A percentile compares a stretch with the other conserved stretches of the same genome.
Evolutionary conservation across 2,329 filamentous ascomycete species (phyloP).

Genomic region (Xylariaceae sp.): DNA sequence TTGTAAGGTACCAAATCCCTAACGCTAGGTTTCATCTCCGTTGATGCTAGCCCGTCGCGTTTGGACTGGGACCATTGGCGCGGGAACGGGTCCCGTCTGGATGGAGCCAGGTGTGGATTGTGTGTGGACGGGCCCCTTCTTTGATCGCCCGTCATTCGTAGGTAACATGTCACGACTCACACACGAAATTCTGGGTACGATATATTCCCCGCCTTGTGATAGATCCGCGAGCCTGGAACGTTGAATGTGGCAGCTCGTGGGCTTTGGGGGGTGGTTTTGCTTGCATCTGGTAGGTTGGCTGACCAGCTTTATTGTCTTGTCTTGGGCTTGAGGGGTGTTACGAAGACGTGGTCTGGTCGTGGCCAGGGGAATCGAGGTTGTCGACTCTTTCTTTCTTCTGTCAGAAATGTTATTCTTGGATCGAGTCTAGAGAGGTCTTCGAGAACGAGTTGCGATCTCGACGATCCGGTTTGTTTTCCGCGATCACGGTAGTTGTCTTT

Average conservation of each 20-base stretch:
- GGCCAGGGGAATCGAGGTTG: background rate
- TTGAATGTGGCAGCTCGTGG: background rate
- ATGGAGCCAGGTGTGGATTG: conserved; percentile 3
- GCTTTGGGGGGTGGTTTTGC: no score
- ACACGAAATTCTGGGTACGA: background rate
- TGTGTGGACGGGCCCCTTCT: conserved; percentile 1
- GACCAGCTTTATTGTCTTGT: background rate
- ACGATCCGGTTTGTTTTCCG: no score
- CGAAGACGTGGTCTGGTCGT: background rate
- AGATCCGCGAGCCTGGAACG: background rate
- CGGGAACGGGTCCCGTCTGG: conserved; percentile 7
- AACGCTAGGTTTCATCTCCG: background rate
- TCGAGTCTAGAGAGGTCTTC: no score
- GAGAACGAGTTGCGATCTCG: no score
- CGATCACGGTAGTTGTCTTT: no score
- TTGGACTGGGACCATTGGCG: conserved; percentile 1
- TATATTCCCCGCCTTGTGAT: background rate
- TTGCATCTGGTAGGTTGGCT: background rate
- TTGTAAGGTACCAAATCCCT: no score
- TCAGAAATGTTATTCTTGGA: no score
- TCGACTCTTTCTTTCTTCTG: no score
- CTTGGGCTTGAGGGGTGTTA: background rate
- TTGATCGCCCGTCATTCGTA: conserved; percentile 4
- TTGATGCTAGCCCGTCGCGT: background rate
- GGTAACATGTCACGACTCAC: background rate